Percentiles rank a stretch among this genome's conserved stretches.
These are phyloP conservation scores for Lactarius indigo DNA, from an alignment of 768 basidiomycete genomes.

Conservation along the genomic window DNA sequence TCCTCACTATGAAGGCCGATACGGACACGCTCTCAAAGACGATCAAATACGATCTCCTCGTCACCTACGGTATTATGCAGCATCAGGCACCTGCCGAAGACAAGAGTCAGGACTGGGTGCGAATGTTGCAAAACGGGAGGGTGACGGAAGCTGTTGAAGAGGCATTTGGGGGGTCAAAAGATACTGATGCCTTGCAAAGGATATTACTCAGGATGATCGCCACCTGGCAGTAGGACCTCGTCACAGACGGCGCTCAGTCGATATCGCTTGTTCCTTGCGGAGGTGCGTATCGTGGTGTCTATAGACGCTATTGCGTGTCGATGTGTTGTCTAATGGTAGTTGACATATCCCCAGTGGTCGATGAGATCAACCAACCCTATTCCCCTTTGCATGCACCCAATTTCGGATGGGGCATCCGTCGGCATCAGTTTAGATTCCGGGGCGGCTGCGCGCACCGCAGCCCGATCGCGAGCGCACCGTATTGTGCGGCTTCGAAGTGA, in stretches of 20 bases:
- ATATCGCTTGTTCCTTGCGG: background rate
- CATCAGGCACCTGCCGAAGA: slow-evolving; percentile 14
- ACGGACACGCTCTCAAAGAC: slow-evolving; percentile 3
- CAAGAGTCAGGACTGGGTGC: slow-evolving; percentile 22
- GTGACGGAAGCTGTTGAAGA: slow-evolving; percentile 19
- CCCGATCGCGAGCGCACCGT: background rate
- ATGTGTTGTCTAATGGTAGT: background rate
- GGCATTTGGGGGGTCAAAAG: slow-evolving; percentile 15
- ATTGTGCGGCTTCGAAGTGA: background rate
- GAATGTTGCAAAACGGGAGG: slow-evolving; percentile 22
- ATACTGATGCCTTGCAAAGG: slow-evolving; percentile 4
- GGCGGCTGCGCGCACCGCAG: slow-evolving; percentile 4
- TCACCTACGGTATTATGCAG: slow-evolving; percentile 30
- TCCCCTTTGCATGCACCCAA: background rate
- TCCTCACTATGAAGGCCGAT: slow-evolving; percentile 15
- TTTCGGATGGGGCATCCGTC: background rate
- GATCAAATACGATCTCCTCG: slow-evolving; percentile 31
- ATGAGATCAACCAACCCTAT: background rate
- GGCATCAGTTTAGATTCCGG: background rate
- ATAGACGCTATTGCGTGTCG: background rate
- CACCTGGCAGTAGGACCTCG: slow-evolving; percentile 17
- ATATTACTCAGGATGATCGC: slow-evolving; percentile 19
- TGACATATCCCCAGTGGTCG: background rate
- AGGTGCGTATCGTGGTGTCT: background rate
- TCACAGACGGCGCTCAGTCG: background rate